phyloP scores from a whole-genome alignment of 495 filamentous ascomycete species.

The Aspergillus nanangensis region DNA sequence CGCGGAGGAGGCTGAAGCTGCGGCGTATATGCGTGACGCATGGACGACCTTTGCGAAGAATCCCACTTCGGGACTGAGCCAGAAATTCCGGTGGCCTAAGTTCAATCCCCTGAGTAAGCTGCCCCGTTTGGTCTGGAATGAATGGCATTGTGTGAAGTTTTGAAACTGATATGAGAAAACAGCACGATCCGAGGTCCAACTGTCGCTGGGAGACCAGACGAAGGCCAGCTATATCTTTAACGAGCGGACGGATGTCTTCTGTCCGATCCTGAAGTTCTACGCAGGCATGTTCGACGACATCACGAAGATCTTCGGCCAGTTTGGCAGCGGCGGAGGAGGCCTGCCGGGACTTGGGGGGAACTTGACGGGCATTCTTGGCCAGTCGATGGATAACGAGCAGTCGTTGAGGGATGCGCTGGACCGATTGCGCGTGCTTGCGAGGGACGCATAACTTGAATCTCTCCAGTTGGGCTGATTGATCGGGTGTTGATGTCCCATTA shows the following conservation, averaged over 20 bases:
- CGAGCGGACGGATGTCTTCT: slow-evolving; percentile 5
- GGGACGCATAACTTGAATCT: not conserved
- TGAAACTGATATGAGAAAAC: too few species aligned
- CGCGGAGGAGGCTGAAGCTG: slow-evolving; percentile 5
- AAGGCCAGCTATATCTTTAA: slow-evolving; percentile 1
- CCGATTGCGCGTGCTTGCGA: not conserved
- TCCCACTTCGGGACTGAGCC: slow-evolving; percentile 28
- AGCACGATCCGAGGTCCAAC: slow-evolving; percentile 1
- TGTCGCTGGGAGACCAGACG: slow-evolving; percentile 1
- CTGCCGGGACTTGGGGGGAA: not conserved
- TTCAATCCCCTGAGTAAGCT: slow-evolving; percentile 1
- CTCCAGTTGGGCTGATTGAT: not conserved
- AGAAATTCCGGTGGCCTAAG: slow-evolving; percentile 2
- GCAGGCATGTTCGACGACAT: not conserved
- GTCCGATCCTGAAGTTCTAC: not conserved
- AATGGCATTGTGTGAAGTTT: not conserved
- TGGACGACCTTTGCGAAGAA: slow-evolving; percentile 45
- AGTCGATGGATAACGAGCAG: not conserved
- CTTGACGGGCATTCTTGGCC: not conserved
- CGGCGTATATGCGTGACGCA: slow-evolving; percentile 30
- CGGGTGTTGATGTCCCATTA: not conserved
- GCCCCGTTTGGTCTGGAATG: not conserved
- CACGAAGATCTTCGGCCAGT: not conserved
- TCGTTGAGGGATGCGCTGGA: not conserved
- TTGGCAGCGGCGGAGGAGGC: not conserved